Percentiles rank a stretch among this genome's conserved stretches.
Conservation (phyloP, 2,329 filamentous ascomycete genomes). For the Aspergillus udagawae region DNA sequence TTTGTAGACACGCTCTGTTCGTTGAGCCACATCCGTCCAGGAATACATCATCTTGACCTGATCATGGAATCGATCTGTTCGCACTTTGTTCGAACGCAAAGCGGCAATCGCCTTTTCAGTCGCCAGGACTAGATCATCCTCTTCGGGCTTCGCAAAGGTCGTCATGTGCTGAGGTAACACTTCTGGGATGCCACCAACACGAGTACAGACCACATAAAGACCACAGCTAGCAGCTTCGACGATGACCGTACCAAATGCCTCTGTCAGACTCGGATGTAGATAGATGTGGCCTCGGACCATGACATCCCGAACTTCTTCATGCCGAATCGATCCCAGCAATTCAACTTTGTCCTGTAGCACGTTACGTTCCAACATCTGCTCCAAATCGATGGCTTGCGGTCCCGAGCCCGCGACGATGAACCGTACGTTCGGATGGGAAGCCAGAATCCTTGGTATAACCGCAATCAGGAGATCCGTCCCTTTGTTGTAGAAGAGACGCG, state of each 20-base stretch:
- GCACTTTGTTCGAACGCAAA: conserved; percentile 78
- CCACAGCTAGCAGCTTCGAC: conserved; percentile 96
- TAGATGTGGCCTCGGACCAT: conserved; percentile 98
- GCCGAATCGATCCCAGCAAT: conserved; percentile 84
- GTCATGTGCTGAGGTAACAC: conserved; percentile 97
- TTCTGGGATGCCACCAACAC: conserved; percentile 94
- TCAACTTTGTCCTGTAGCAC: conserved; percentile 91
- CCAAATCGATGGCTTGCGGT: conserved; percentile 93
- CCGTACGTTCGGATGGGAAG: conserved; percentile 83
- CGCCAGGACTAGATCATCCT: conserved; percentile 87
- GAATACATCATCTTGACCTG: conserved; percentile 99
- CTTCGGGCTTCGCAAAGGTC: conserved; percentile 92
- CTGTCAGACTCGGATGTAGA: conserved; percentile 88
- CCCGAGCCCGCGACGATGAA: conserved; percentile 97
- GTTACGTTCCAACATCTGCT: conserved; percentile 96
- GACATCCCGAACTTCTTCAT: conserved; percentile 94
- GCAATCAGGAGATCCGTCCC: conserved; percentile 96
- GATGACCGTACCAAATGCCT: conserved; percentile 96
- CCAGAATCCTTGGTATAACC: conserved; percentile 86
- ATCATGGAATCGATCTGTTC: conserved; percentile 91
- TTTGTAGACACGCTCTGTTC: conserved; percentile 92
- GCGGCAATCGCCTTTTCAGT: conserved; percentile 86
- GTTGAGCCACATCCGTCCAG: conserved; percentile 90
- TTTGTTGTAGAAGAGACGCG: conserved; percentile 97
- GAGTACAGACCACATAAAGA: conserved; percentile 92